Base-by-base conservation (phyloP, 495 filamentous ascomycete species). In the Aspergillus olivimuriae region DNA sequence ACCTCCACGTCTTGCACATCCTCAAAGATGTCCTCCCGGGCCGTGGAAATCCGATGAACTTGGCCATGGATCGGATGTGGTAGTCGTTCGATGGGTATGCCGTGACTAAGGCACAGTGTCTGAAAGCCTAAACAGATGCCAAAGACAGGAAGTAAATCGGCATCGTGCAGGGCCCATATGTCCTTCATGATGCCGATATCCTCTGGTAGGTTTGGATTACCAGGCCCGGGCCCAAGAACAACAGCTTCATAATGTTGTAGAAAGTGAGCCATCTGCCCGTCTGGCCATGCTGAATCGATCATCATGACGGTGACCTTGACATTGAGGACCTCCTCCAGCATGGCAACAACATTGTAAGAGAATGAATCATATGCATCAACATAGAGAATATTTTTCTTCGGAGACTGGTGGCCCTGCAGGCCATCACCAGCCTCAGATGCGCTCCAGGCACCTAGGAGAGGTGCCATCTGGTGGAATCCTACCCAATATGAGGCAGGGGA, bases 301-400 rank as follows among this genome's bases (percentile, higher is more conserved):
- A 77, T 78, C 46, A 94, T 72, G 10, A 82, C 74, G 5, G 77
- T 79, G 36, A 95, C 83, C 17, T 79, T 67, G 19, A 75, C 86
- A 37, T 67, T 61, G 8, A 89, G 66, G 12, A 70, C 69, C 7
- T 83, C 78, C 47, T 80, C 70, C 14, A 96, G 73, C 51, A 92
- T 79, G 12, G 82, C 74, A 34, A 90, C 77, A 46, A 96, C 90
- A 69, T 95, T 96, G 66, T 94, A 86, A 33, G 90, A 83, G 68
- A 95, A 96, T 41, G 90, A 95, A 65, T 96, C 92, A 56, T 94
- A 94, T 40, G 89, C 88, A 58, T 98, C 92, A 33, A 98, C 65
- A 61, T 92, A 89, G 34, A 98, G 78, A 40, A 96, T 80, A 34
- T 67, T 75, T 31, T 62, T 71, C 28, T 37, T 1, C 19, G 33